phyloP scores from a whole-genome alignment of 1,284 basidiomycete species.

The Ceratobasidium sp. region DNA sequence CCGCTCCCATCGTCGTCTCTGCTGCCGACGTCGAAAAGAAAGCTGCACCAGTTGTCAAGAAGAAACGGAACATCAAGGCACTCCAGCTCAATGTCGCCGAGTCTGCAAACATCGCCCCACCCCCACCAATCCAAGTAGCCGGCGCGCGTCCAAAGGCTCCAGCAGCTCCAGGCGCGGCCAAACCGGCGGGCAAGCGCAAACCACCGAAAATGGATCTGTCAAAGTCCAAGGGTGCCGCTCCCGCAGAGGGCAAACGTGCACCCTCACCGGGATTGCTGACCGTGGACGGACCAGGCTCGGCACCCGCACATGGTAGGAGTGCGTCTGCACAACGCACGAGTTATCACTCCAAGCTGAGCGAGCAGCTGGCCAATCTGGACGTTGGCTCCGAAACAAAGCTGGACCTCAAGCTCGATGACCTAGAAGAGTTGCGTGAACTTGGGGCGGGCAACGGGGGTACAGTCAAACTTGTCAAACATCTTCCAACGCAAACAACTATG shows the following conservation, averaged over 20 bases:
- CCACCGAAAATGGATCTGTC: constrained; percentile 66
- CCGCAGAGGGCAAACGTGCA: constrained; percentile 48
- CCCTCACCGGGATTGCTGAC: constrained; percentile 51
- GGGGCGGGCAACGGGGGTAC: constrained; percentile 98
- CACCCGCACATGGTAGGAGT: constrained; percentile 52
- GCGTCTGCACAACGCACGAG: constrained; percentile 50
- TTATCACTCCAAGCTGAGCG: constrained; percentile 74
- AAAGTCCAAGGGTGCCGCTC: constrained; percentile 55
- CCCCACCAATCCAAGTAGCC: constrained; percentile 48
- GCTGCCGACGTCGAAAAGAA: constrained; percentile 12
- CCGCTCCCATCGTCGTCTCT: background rate
- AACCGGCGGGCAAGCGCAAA: constrained; percentile 58
- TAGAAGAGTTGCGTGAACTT: constrained; percentile 85
- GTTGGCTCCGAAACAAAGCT: constrained; percentile 74
- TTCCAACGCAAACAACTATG: constrained; percentile 89
- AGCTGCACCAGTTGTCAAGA: constrained; percentile 62
- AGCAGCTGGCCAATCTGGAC: constrained; percentile 75
- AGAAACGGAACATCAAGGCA: constrained; percentile 82
- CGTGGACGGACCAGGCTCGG: constrained; percentile 50
- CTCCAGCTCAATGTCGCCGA: constrained; percentile 66
- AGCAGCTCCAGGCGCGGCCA: constrained; percentile 37
- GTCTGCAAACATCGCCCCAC: constrained; percentile 48
- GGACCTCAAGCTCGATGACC: constrained; percentile 80
- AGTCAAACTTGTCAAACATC: constrained; percentile 93
- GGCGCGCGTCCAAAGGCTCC: constrained; percentile 26